Evolutionary conservation across 306 rosid species (phyloP).

Genomic region (Sesbania bispinosa): DNA sequence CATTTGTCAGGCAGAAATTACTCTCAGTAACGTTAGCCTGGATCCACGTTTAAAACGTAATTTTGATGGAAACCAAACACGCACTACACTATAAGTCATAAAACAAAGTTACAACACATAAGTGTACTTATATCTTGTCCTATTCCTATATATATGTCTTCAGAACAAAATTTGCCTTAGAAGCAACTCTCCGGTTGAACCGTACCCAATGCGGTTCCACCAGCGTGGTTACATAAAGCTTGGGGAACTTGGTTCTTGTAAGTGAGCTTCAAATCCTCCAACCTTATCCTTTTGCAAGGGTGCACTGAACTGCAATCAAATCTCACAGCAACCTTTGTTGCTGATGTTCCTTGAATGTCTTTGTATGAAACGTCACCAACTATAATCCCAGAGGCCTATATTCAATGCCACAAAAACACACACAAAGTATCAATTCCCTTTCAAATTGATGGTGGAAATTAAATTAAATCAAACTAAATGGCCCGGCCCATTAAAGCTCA

Average conservation of each 20-base stretch:
- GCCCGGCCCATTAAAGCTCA: too few species aligned
- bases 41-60: too few species aligned
- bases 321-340: conserved; percentile 50
- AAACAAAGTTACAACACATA: too few species aligned
- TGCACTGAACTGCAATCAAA: conserved; percentile 49
- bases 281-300: conserved; percentile 37
- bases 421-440: neutral
- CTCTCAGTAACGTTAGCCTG: too few species aligned
- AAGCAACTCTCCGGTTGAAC: conserved; percentile 50
- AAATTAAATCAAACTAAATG: too few species aligned
- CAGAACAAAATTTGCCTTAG: neutral
- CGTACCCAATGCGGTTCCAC: conserved; percentile 27
- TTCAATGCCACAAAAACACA: neutral
- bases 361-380: conserved; percentile 41
- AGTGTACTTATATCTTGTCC: too few species aligned
- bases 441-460: neutral
- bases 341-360: conserved; percentile 53
- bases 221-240: conserved; percentile 42
- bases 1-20: too few species aligned
- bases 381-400: conserved; percentile 44
- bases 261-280: conserved; percentile 45
- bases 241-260: conserved; percentile 29
- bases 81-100: too few species aligned
- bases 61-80: too few species aligned
- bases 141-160: too few species aligned